phyloP scores from a whole-genome alignment of 768 basidiomycete species.

The Collybia nuda region DNA sequence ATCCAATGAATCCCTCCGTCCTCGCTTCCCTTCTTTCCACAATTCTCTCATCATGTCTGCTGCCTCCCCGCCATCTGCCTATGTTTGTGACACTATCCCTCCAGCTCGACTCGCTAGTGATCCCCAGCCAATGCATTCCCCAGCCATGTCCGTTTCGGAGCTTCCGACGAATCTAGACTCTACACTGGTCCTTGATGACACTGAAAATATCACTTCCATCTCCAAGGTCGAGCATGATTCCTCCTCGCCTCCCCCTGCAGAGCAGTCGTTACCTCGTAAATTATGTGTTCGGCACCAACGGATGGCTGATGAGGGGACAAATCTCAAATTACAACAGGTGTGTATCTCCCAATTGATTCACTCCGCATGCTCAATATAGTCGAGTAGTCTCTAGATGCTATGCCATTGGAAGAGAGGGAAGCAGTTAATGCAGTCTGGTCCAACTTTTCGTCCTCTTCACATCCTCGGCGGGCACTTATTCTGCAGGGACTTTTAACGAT shows the following conservation, averaged over 20 bases:
- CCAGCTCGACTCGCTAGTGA: conserved; percentile 51
- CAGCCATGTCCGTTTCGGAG: conserved; percentile 5
- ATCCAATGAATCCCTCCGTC: conserved; percentile 2
- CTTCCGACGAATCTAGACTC: conserved; percentile 4
- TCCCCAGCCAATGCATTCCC: conserved; percentile 1
- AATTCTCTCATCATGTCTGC: conserved; percentile 21
- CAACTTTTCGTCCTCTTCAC: conserved; percentile 92
- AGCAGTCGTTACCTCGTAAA: conserved; percentile 59
- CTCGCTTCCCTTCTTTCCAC: conserved; percentile 5
- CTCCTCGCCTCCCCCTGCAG: conserved; percentile 21
- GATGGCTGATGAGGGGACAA: conserved; percentile 96
- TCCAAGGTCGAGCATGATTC: conserved; percentile 4
- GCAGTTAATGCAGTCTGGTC: conserved; percentile 94
- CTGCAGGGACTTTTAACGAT: conserved; percentile 96
- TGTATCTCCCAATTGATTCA: conserved; percentile 19
- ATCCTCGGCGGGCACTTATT: conserved; percentile 88
- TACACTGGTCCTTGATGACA: conserved; percentile 25
- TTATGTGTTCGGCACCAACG: conserved; percentile 92
- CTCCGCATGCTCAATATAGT: conserved; percentile 3
- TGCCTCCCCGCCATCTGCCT: conserved; percentile 27
- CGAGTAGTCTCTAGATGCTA: conserved; percentile 80
- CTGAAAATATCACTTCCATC: conserved; percentile 23
- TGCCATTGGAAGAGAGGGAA: conserved; percentile 83
- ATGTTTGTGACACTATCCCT: conserved; percentile 74
- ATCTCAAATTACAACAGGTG: conserved; percentile 88